A percentile compares a stretch with the other conserved stretches of the same genome.
Evolutionary conservation across 2,329 filamentous ascomycete genomes (phyloP).

Genomic region (Alternaria infectoria): DNA sequence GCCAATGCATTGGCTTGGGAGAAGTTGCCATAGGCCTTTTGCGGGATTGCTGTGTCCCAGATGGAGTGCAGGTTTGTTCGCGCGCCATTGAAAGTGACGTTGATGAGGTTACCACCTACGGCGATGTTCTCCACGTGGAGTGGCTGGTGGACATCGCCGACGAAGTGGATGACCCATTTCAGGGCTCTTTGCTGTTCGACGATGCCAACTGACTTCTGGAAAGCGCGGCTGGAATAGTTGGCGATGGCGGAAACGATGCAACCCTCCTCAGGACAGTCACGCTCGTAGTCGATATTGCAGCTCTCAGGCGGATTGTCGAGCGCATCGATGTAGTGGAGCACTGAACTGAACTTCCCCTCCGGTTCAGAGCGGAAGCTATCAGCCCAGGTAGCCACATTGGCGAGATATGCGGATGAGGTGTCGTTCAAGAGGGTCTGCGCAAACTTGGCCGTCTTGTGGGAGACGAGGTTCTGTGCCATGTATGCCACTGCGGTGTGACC

Average conservation of each 20-base stretch:
- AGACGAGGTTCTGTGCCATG: slow-evolving; percentile 59
- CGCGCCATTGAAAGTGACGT: slow-evolving; percentile 51
- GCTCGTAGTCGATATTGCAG: slow-evolving; percentile 58
- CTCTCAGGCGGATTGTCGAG: slow-evolving; percentile 54
- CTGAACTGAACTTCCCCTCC: slow-evolving; percentile 56
- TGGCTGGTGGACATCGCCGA: slow-evolving; percentile 78
- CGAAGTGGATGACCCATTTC: slow-evolving; percentile 59
- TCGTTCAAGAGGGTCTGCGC: slow-evolving; percentile 53
- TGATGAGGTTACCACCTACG: slow-evolving; percentile 53
- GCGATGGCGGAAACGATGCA: slow-evolving; percentile 62
- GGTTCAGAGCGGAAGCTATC: slow-evolving; percentile 58
- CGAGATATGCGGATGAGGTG: slow-evolving; percentile 55
- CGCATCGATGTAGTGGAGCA: slow-evolving; percentile 61
- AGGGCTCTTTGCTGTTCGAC: slow-evolving; percentile 53
- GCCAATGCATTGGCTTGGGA: slow-evolving; percentile 44
- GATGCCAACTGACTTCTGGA: slow-evolving; percentile 34
- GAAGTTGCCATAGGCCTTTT: slow-evolving; percentile 51
- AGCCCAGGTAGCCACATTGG: slow-evolving; percentile 60
- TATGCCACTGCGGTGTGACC: slow-evolving; percentile 63
- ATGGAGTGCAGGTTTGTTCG: slow-evolving; percentile 53
- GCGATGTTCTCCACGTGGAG: slow-evolving; percentile 62
- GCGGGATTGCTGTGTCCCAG: slow-evolving; percentile 55
- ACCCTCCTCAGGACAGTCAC: slow-evolving; percentile 59
- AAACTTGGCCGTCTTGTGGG: slow-evolving; percentile 52
- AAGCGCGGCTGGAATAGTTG: slow-evolving; percentile 54